Evolutionary conservation across 2,329 filamentous ascomycete genomes (phyloP), one percentile per base, ranked within the genome.

Genomic region (Akanthomyces lecanii): DNA sequence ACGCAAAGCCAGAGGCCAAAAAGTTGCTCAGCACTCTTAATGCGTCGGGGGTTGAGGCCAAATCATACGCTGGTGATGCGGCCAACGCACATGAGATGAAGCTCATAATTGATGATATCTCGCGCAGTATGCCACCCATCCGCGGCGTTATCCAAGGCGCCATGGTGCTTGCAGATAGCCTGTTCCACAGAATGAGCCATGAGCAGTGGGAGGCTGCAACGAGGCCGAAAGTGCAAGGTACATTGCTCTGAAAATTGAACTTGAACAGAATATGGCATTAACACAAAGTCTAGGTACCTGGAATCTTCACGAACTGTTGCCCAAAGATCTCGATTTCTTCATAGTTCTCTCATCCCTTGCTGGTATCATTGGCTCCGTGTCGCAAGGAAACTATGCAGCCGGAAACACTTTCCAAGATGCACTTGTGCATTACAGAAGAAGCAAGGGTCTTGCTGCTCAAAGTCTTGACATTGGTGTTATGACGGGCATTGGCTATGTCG

Each of bases 341-440:
- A 57, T 75, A 47, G 65, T 74, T 40, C 64, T 76, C 0, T 76
- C 75, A 2, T 79, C 77, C 1, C 60, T 75, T 25, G 67, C 69
- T 0, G 73, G 71, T 18, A 65, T 77, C 8, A 51, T 74, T 5
- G 78, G 76, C 0, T 70, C 70, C 10, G 63, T 70, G 4, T 70
- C 69, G 0, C 78, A 80, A 56, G 70, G 72, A 45, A 79, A 78
- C 65, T 82, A 82, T 65, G 65, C 74, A 0, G 73, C 73, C 0
- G 75, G 70, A 7, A 70, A 71, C 38, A 66, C 71, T 0, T 77
- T 71, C 66, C 72, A 75, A 10, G 72, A 73, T 47, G 65, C 68
- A 3, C 64, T 73, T 8, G 50, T 25, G 7, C n/a, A 25, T 12
- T 48, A 48, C 45, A 8, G 45, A 7, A 8, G 45, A 2, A 10